These are phyloP conservation scores for Physocladia obscura DNA, from an alignment of 192 early-diverging fungal genomes.

Conservation along the genomic window DNA sequence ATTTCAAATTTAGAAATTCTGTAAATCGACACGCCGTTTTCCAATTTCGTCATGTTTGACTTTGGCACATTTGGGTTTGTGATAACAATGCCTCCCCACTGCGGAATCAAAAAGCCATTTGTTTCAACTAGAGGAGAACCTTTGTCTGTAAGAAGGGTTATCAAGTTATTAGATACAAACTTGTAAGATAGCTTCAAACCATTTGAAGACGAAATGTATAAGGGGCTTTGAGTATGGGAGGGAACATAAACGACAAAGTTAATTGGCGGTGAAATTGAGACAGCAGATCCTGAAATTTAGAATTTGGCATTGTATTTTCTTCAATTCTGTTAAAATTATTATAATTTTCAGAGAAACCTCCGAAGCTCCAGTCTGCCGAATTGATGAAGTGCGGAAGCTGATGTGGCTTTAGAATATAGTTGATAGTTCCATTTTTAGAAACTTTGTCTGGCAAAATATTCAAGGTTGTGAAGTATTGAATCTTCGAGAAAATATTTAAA, in stretches of 20 bases:
- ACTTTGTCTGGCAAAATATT: constrained; percentile 60
- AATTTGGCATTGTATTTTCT: background rate
- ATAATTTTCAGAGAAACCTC: constrained; percentile 38
- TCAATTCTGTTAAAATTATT: background rate
- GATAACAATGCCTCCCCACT: constrained; percentile 92
- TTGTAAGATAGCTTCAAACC: constrained; percentile 30
- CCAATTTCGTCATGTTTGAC: background rate
- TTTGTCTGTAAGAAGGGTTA: background rate
- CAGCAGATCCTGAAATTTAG: constrained; percentile 66
- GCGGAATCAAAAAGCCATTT: constrained; percentile 89
- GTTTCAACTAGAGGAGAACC: constrained; percentile 36
- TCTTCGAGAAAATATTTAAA: constrained; percentile 23
- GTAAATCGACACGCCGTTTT: background rate
- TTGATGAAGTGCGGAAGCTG: constrained; percentile 89
- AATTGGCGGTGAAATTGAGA: constrained; percentile 75
- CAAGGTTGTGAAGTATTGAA: constrained; percentile 80
- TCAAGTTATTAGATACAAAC: background rate
- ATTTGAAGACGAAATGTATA: constrained; percentile 64
- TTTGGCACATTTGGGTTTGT: constrained; percentile 47
- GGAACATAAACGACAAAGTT: constrained; percentile 93
- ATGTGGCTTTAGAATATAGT: constrained; percentile 57
- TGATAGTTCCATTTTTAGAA: constrained; percentile 1
- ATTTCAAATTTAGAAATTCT: constrained; percentile 54
- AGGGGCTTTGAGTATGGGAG: constrained; percentile 59
- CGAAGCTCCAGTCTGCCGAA: constrained; percentile 93